phyloP scores from a whole-genome alignment of 2,329 filamentous ascomycete species.

The Colletotrichum sp. region DNA sequence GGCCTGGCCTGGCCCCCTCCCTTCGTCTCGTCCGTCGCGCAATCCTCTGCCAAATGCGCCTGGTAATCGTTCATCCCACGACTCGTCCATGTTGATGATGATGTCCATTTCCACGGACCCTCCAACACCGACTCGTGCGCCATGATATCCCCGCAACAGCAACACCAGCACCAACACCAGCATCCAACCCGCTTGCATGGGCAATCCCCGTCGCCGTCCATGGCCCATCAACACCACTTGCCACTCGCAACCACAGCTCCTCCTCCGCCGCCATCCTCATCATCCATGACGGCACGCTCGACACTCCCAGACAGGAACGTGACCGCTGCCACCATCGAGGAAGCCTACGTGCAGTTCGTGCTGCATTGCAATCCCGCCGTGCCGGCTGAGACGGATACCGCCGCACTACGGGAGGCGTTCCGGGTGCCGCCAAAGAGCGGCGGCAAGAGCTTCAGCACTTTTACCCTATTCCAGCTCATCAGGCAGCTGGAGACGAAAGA shows the following conservation, averaged over 20 bases:
- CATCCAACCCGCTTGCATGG: neutral
- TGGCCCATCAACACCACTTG: neutral
- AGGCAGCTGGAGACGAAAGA: constrained; percentile 79
- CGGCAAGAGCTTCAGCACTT: constrained; percentile 84
- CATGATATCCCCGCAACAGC: constrained; percentile 6
- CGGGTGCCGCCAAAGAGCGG: constrained; percentile 83
- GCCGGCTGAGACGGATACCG: constrained; percentile 70
- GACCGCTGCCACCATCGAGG: constrained; percentile 74
- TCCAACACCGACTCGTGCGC: constrained; percentile 7
- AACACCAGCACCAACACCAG: neutral
- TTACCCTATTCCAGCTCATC: constrained; percentile 78
- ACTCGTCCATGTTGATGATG: neutral
- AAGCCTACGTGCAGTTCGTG: constrained; percentile 85
- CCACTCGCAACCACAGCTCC: neutral
- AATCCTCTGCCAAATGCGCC: neutral
- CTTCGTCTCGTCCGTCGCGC: neutral
- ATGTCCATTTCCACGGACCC: neutral
- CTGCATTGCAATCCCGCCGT: constrained; percentile 90
- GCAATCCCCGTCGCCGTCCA: constrained; percentile 4
- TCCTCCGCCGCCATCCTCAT: neutral
- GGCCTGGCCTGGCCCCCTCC: neutral
- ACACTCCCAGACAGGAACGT: constrained; percentile 71
- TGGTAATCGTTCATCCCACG: neutral
- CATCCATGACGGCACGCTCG: neutral
- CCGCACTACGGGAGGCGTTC: constrained; percentile 77